Evolutionary conservation across 2,329 filamentous ascomycete species (phyloP), one percentile per base, ranked within the genome.

Genomic region (Nemania sp.): DNA sequence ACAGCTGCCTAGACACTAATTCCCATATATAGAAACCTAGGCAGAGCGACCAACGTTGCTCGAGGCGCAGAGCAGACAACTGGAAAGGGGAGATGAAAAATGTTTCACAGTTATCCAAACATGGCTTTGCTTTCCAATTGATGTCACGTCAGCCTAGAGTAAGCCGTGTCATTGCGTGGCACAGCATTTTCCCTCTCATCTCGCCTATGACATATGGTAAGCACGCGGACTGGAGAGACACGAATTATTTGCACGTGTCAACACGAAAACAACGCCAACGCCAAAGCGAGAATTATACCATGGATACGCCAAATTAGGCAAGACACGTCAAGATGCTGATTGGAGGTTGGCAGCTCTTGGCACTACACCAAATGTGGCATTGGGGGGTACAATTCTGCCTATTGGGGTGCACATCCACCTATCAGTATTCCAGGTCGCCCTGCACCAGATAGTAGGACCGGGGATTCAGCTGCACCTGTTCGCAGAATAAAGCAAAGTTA

Each of bases 191-290:
- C 60, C 15, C 52, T 51, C 0, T 35, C 6, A 11, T 8, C 49
- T 49, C 61, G 61, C 43, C 41, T 18, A 29, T 13, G 22, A 49
- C 41, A 49, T 10, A 51, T n/a, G 38, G 51, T 51, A 52, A 63
- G 52, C 61, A 51, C 61, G 61, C 61, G 61, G 27, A 18, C 29
- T n/a, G 5, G 59, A 45, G 26, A 24, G 22, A 57, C 24, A 4
- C 10, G 7, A 20, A n/a, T 55, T 22, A 54, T n/a, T 63, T 63
- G 52, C 61, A 63, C 53, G 61, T 63, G 61, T 63, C 61, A 56
- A 63, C 61, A 57, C 61, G 61, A 63, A 63, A 63, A 63, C 41
- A 57, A 63, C 27, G 5, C 60, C 41, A 57, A 63, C 27, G 5
- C 60, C 60, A 51, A 35, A 54, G 35, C 51, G 22, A 45, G 22